Percentiles rank a stretch among this genome's conserved stretches.
Evolutionary conservation across 2,329 filamentous ascomycete genomes (phyloP).

Genomic region (Penicillium sclerotiorum): DNA sequence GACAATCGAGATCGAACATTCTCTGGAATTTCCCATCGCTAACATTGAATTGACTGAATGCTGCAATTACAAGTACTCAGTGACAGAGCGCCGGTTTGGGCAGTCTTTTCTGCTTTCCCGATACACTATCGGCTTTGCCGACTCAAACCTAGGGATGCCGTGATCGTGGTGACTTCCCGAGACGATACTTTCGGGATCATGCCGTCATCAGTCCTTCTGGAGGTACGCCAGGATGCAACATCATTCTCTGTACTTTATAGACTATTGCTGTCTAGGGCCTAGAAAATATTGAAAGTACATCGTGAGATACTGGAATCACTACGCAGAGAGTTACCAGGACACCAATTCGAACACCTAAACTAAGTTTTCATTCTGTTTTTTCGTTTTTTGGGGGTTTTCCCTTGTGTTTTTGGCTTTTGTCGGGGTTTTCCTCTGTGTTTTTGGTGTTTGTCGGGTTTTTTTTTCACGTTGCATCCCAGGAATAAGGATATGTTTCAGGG

Average conservation of each 20-base stretch:
- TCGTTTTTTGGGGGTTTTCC: neutral
- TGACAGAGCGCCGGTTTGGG: neutral
- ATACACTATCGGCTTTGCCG: conserved; percentile 4
- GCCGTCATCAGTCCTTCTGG: conserved; percentile 7
- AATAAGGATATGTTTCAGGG: too few species aligned
- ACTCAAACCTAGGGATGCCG: conserved; percentile 10
- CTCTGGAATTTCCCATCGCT: too few species aligned
- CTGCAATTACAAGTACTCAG: neutral
- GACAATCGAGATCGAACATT: neutral
- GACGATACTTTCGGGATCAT: conserved; percentile 2
- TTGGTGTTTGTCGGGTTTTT: too few species aligned
- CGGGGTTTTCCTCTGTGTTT: neutral
- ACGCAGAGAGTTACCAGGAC: too few species aligned
- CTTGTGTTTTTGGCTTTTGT: neutral
- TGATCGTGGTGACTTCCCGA: too few species aligned
- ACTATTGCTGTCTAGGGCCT: neutral
- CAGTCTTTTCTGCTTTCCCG: neutral
- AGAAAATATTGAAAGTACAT: too few species aligned
- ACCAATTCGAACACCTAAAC: too few species aligned
- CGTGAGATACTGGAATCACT: too few species aligned
- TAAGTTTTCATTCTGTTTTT: too few species aligned
- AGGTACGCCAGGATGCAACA: conserved; percentile 7
- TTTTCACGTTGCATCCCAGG: neutral
- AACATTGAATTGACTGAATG: too few species aligned
- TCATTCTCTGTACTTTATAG: neutral